These are phyloP conservation scores for Aspergillus novoparasiticus DNA, from an alignment of 2,329 filamentous ascomycete genomes.

Conservation along the genomic window DNA sequence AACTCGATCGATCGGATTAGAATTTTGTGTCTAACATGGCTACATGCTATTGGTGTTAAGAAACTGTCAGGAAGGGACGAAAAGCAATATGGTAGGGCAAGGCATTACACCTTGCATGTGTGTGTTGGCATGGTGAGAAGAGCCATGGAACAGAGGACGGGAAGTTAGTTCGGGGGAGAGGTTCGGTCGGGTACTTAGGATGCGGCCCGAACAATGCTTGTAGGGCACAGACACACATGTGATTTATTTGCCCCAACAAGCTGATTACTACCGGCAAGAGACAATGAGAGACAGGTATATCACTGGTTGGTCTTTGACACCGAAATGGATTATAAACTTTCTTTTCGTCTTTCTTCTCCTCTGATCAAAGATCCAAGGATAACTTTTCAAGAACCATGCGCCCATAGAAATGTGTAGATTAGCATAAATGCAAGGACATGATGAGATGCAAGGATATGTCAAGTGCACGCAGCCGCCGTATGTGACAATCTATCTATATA, in stretches of 20 bases:
- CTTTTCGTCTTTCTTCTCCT: background rate
- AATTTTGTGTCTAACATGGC: constrained; percentile 13
- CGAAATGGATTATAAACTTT: background rate
- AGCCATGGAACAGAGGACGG: background rate
- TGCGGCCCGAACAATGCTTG: background rate
- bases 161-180: background rate
- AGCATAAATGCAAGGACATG: background rate
- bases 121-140: constrained; percentile 14
- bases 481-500: background rate
- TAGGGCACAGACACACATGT: background rate
- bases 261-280: background rate
- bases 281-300: background rate
- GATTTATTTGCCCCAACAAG: background rate
- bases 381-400: background rate
- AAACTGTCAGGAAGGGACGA: background rate
- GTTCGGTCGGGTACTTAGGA: background rate
- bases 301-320: background rate
- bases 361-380: background rate
- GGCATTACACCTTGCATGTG: constrained; percentile 5
- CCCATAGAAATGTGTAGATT: background rate
- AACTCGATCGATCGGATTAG: constrained; percentile 9
- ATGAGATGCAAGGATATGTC: background rate
- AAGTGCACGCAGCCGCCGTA: background rate
- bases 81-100: constrained; percentile 10
- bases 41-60: constrained; percentile 12